A percentile compares a stretch with the other conserved stretches of the same genome.
These are phyloP conservation scores for Amyloporia xantha DNA, from an alignment of 768 basidiomycete genomes.

Conservation along the genomic window DNA sequence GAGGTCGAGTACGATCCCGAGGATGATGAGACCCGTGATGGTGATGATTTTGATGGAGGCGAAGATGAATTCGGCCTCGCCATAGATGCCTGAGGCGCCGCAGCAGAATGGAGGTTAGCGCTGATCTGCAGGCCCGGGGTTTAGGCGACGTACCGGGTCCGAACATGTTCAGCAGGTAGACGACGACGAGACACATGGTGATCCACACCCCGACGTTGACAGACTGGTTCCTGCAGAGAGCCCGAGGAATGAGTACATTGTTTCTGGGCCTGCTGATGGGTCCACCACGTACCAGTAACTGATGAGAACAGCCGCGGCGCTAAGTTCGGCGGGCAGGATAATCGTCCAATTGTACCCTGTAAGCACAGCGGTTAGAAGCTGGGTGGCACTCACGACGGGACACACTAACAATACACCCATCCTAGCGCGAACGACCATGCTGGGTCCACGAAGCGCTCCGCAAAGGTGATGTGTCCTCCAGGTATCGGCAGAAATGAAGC, in stretches of 20 bases:
- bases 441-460: slow-evolving; percentile 42
- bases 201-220: slow-evolving; percentile 46
- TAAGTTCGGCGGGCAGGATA: slow-evolving; percentile 38
- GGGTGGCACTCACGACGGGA: background rate
- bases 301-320: slow-evolving; percentile 46
- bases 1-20: slow-evolving; percentile 47
- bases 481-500: slow-evolving; percentile 37
- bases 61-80: slow-evolving; percentile 46
- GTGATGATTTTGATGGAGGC: slow-evolving; percentile 49
- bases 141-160: slow-evolving; percentile 28
- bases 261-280: background rate
- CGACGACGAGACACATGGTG: slow-evolving; percentile 43
- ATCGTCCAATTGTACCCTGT: slow-evolving; percentile 30
- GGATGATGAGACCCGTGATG: slow-evolving; percentile 37
- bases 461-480: slow-evolving; percentile 40
- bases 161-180: slow-evolving; percentile 38
- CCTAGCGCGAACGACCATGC: slow-evolving; percentile 39
- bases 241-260: background rate
- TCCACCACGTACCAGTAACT: slow-evolving; percentile 33
- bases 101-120: background rate
- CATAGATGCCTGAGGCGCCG: slow-evolving; percentile 30
- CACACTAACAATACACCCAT: slow-evolving; percentile 31
- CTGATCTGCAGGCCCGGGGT: background rate
- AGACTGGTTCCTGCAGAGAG: slow-evolving; percentile 7
- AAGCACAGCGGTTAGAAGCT: background rate